These are phyloP conservation scores for Polytrichum formosum DNA, from an alignment of 225 moss, liverwort and hornwort species.

Conservation along the genomic window DNA sequence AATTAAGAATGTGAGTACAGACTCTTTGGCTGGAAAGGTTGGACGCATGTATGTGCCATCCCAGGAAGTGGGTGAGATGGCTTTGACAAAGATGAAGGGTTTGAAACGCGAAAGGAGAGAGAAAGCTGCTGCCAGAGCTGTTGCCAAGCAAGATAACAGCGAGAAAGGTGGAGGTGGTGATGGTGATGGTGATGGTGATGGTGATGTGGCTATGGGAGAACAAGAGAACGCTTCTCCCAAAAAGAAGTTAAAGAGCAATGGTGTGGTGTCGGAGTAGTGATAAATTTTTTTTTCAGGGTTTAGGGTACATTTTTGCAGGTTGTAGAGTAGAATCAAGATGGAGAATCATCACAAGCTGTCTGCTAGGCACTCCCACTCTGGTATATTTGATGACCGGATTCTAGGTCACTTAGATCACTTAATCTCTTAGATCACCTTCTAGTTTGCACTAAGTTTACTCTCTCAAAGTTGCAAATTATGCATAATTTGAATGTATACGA, in stretches of 20 bases:
- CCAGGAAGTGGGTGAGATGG: conserved; percentile 80
- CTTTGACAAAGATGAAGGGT: conserved; percentile 66
- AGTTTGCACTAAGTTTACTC: too few species aligned
- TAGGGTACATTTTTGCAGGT: background rate
- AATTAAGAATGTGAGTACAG: conserved; percentile 90
- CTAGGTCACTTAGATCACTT: too few species aligned
- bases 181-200: conserved; percentile 6
- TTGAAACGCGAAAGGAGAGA: conserved; percentile 61
- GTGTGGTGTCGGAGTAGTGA: background rate
- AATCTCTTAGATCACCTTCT: too few species aligned
- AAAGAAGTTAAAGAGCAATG: conserved; percentile 27
- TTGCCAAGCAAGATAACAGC: conserved; percentile 36
- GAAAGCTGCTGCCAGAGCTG: conserved; percentile 49
- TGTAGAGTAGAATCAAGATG: too few species aligned
- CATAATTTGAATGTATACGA: too few species aligned
- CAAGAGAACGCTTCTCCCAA: conserved; percentile 29
- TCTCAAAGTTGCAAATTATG: too few species aligned
- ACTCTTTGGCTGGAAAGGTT: conserved; percentile 77
- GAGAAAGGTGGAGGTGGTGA: conserved; percentile 1
- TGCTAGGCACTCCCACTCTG: too few species aligned
- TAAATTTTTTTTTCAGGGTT: background rate
- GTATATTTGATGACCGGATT: too few species aligned
- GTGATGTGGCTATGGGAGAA: conserved; percentile 35
- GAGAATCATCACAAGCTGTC: too few species aligned
- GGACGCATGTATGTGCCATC: conserved; percentile 92